Percentiles rank a stretch among this genome's conserved stretches.
Evolutionary conservation across 805 yeast species (phyloP).

Genomic region (Helenozyma rhizophorensis): DNA sequence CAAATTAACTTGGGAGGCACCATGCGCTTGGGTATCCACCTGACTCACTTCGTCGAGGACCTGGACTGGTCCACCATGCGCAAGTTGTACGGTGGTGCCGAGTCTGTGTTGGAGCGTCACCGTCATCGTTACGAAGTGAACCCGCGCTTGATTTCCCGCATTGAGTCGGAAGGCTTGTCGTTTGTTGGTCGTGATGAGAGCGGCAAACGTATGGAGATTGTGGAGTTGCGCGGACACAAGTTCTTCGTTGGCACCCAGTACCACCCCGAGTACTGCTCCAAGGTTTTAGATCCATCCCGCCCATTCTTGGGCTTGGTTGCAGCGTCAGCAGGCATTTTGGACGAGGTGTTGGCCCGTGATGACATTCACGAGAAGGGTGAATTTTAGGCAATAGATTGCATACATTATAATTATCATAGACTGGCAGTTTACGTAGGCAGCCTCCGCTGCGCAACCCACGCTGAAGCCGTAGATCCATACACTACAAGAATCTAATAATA

Average conservation of each 20-base stretch:
- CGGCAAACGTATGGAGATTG: constrained; percentile 88
- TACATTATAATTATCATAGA: too few relatives aligned
- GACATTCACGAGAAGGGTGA: constrained; percentile 43
- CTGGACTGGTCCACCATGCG: constrained; percentile 68
- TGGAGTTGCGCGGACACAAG: constrained; percentile 83
- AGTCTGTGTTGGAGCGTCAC: constrained; percentile 83
- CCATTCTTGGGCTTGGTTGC: constrained; percentile 97
- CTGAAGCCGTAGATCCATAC: not conserved
- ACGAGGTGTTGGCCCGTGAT: constrained; percentile 49
- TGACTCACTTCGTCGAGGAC: constrained; percentile 71
- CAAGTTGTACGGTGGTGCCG: constrained; percentile 70
- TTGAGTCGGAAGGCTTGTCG: constrained; percentile 75
- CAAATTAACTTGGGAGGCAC: constrained; percentile 96
- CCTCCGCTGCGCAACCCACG: too few relatives aligned
- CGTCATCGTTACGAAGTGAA: constrained; percentile 98
- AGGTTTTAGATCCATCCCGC: constrained; percentile 93
- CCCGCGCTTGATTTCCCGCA: constrained; percentile 66
- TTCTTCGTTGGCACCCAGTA: constrained; percentile 94
- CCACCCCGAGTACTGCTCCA: constrained; percentile 96
- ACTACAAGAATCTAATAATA: not conserved
- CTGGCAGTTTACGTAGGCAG: too few relatives aligned
- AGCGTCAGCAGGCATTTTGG: constrained; percentile 82
- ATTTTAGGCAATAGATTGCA: constrained; percentile 25
- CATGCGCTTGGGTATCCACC: constrained; percentile 95
- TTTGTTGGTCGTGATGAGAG: constrained; percentile 94